phyloP scores from a whole-genome alignment of 306 rosid species.

The Prunus dulcis region DNA sequence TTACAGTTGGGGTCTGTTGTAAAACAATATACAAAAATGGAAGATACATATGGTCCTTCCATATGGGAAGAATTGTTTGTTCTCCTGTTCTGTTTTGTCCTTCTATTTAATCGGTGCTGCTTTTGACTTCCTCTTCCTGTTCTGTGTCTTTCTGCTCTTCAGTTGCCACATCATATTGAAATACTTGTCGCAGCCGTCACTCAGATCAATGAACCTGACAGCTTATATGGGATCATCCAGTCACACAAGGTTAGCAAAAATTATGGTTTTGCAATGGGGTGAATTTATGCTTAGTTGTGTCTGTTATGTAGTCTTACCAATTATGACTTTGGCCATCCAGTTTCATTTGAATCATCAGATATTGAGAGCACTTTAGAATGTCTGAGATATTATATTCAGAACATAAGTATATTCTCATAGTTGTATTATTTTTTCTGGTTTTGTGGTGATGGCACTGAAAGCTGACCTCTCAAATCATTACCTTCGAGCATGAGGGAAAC shows the following conservation, averaged over 20 bases:
- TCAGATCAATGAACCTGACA: constrained; percentile 90
- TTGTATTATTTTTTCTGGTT: constrained; percentile 14
- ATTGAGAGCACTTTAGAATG: neutral
- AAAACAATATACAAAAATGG: neutral
- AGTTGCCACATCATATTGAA: constrained; percentile 85
- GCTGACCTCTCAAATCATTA: constrained; percentile 80
- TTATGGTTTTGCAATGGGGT: neutral
- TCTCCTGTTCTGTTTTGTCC: neutral
- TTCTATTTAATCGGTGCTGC: neutral
- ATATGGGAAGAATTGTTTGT: neutral
- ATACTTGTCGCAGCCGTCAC: constrained; percentile 78
- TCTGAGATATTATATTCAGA: neutral
- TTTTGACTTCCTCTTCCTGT: constrained; percentile 4
- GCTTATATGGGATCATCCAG: constrained; percentile 91
- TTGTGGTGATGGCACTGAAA: constrained; percentile 40
- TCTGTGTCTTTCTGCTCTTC: constrained; percentile 27
- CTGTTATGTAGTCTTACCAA: neutral
- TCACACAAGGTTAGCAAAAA: constrained; percentile 72
- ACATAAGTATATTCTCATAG: constrained; percentile 10
- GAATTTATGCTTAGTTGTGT: neutral
- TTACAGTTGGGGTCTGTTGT: neutral
- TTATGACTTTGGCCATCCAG: neutral
- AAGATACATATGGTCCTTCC: neutral
- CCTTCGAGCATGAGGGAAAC: constrained; percentile 89
- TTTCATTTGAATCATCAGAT: neutral